Evolutionary conservation across 257 asterid species (phyloP).

Genomic region (Penstemon barbatus): DNA sequence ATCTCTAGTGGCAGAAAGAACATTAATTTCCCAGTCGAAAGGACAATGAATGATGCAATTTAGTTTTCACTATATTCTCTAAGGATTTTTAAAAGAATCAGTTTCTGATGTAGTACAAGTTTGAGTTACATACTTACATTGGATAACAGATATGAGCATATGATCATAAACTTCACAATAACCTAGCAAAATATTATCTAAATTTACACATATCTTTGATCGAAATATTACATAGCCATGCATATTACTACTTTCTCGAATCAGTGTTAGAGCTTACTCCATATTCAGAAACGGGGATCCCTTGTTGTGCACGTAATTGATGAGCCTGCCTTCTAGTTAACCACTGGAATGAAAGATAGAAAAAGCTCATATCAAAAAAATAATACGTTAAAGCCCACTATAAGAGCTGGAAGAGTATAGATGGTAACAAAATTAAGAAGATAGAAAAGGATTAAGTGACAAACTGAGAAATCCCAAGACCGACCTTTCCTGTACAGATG

Average conservation of each 20-base stretch:
- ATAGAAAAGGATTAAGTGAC: slow-evolving; percentile 13
- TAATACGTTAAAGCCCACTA: neutral
- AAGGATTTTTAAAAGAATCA: neutral
- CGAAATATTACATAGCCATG: slow-evolving; percentile 1
- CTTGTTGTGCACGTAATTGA: slow-evolving; percentile 86
- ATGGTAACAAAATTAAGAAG: neutral
- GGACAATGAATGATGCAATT: neutral
- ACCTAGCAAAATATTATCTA: slow-evolving; percentile 3
- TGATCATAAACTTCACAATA: neutral
- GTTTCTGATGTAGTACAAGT: neutral
- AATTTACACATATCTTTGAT: neutral
- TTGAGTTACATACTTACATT: neutral
- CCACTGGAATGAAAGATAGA: slow-evolving; percentile 58
- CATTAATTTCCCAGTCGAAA: neutral
- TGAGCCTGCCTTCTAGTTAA: slow-evolving; percentile 82
- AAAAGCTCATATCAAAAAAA: neutral
- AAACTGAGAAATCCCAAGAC: slow-evolving; percentile 27
- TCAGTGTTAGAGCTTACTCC: slow-evolving; percentile 60
- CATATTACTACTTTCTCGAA: neutral
- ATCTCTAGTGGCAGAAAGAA: too few relatives aligned
- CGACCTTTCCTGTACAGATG: slow-evolving; percentile 80
- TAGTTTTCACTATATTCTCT: neutral
- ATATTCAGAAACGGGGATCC: slow-evolving; percentile 91
- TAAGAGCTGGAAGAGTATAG: neutral
- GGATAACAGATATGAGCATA: slow-evolving; percentile 5